These are phyloP conservation scores for Monascus ruber DNA, from an alignment of 2,329 filamentous ascomycete species.

Conservation along the genomic window DNA sequence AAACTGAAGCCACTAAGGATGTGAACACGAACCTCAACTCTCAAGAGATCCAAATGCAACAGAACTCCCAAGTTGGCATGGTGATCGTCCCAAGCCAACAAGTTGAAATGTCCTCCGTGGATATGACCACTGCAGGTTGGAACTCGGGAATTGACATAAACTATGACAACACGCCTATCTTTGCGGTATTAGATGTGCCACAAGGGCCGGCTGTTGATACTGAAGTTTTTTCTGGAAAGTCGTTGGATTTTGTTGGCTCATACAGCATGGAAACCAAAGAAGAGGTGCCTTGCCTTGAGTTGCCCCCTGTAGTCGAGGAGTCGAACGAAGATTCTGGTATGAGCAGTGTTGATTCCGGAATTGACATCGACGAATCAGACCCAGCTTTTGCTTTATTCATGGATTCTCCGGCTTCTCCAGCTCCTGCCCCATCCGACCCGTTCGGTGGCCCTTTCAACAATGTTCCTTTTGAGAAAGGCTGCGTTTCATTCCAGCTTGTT, in stretches of 20 bases:
- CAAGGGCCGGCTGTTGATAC: conserved; percentile 52
- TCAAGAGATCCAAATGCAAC: conserved; percentile 47
- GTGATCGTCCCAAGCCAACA: conserved; percentile 70
- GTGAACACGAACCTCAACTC: conserved; percentile 48
- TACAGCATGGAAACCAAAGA: conserved; percentile 36
- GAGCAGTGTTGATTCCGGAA: conserved; percentile 17
- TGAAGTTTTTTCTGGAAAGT: conserved; percentile 60
- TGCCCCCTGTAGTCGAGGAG: conserved; percentile 12
- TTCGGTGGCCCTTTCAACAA: conserved; percentile 34
- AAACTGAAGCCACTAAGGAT: conserved; percentile 52
- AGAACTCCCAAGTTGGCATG: conserved; percentile 58
- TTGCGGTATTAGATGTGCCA: conserved; percentile 60
- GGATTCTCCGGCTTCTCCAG: conserved; percentile 37
- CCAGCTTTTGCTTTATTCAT: conserved; percentile 39
- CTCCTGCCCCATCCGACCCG: conserved; percentile 26
- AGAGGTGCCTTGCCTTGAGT: conserved; percentile 39
- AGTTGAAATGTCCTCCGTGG: conserved; percentile 63
- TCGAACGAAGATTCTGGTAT: conserved; percentile 7
- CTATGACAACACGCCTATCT: conserved; percentile 38
- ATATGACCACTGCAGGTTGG: conserved; percentile 39
- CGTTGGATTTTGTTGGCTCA: conserved; percentile 38
- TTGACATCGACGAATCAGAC: conserved; percentile 46
- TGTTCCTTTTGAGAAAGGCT: conserved; percentile 52
- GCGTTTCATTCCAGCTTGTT: conserved; percentile 53
- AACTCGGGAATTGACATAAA: conserved; percentile 36